These are phyloP conservation scores for Penicillium sp. DNA, from an alignment of 2,329 filamentous ascomycete species.

Conservation along the genomic window DNA sequence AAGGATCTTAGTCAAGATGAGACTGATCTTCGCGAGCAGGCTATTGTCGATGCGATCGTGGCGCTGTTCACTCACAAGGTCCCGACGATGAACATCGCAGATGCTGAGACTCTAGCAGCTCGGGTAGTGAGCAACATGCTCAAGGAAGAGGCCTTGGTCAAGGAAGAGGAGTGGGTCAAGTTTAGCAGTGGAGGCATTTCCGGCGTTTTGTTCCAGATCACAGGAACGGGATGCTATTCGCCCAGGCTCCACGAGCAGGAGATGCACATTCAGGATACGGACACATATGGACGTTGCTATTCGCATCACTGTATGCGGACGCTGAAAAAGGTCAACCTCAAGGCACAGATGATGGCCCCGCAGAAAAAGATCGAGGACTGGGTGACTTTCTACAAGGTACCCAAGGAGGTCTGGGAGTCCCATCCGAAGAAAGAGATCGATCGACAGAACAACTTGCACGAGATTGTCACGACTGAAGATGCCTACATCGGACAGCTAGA, in stretches of 20 bases:
- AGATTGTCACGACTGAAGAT: conserved; percentile 93
- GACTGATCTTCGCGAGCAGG: conserved; percentile 79
- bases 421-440: conserved; percentile 85
- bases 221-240: conserved; percentile 87
- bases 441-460: conserved; percentile 90
- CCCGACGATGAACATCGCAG: conserved; percentile 96
- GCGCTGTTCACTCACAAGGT: conserved; percentile 92
- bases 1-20: conserved; percentile 89
- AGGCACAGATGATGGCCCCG: conserved; percentile 69
- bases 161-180: conserved; percentile 97
- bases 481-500: conserved; percentile 86
- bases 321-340: conserved; percentile 88
- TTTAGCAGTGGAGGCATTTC: conserved; percentile 79
- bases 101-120: conserved; percentile 83
- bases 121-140: conserved; percentile 81
- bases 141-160: conserved; percentile 71
- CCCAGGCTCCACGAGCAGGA: conserved; percentile 73
- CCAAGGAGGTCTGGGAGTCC: conserved; percentile 70
- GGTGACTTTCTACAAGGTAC: conserved; percentile 84
- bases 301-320: conserved; percentile 92
- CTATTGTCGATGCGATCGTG: conserved; percentile 83
- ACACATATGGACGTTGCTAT: conserved; percentile 77
- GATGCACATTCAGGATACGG: conserved; percentile 66
- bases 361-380: conserved; percentile 75
- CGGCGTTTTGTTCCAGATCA: conserved; percentile 91